Conservation (phyloP, 2,329 filamentous ascomycete genomes). For the Botrytis medusae region DNA sequence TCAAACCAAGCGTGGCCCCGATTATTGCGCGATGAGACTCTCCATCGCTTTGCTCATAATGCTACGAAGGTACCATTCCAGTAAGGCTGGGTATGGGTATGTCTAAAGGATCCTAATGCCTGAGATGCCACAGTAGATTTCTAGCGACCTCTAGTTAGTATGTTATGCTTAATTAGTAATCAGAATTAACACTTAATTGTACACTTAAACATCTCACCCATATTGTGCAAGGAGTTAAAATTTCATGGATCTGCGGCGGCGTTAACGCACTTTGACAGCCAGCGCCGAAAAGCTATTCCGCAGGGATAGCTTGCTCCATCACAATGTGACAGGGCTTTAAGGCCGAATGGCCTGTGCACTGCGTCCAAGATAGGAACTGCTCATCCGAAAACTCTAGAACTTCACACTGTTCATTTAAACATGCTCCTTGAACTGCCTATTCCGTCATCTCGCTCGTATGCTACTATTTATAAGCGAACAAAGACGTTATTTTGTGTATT, state of each 20-base stretch:
- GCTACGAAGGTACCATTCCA: constrained; percentile 15
- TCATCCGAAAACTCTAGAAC: not conserved
- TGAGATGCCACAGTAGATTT: not conserved
- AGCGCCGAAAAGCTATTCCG: not conserved
- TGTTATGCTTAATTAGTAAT: not conserved
- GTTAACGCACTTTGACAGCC: not conserved
- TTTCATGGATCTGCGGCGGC: not conserved
- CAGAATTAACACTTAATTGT: not conserved
- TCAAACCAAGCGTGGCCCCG: constrained; percentile 13
- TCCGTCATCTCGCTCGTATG: not conserved
- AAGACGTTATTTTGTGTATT: not conserved
- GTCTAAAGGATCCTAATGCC: not conserved
- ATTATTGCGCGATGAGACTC: constrained; percentile 4
- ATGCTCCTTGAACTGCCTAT: not conserved
- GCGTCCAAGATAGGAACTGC: not conserved
- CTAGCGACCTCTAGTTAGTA: not conserved
- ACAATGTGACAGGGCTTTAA: not conserved
- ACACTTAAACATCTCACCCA: not conserved
- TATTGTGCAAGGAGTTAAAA: constrained; percentile 1
- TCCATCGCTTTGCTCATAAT: constrained; percentile 11
- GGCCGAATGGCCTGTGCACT: not conserved
- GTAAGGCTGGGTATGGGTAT: not conserved
- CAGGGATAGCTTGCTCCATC: not conserved
- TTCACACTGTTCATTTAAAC: not conserved
- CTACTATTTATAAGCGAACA: not conserved